Evolutionary conservation across 352 stramenopile species (phyloP).

Genomic region (Pythium brachiatum): DNA sequence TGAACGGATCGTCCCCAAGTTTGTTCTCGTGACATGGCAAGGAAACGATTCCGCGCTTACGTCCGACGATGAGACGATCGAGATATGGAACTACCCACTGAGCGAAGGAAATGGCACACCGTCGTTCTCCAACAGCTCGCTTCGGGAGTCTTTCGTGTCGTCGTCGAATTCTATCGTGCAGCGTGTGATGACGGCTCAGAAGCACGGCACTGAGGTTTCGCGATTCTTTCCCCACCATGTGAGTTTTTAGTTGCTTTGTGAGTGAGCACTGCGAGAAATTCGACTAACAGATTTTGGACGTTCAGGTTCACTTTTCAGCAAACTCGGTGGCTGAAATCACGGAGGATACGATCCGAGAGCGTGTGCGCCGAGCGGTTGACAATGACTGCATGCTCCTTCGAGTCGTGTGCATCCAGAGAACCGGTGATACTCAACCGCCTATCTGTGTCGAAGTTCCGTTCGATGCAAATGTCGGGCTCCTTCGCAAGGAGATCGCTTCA

Average conservation of each 20-base stretch:
- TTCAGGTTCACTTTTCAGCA: constrained; percentile 84
- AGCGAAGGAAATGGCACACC: constrained; percentile 11
- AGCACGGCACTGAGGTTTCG: constrained; percentile 83
- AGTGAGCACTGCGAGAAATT: neutral
- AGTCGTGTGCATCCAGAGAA: constrained; percentile 83
- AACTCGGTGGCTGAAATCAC: constrained; percentile 74
- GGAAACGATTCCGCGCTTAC: constrained; percentile 52
- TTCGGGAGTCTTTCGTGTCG: constrained; percentile 18
- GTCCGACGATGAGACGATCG: constrained; percentile 61
- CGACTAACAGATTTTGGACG: neutral
- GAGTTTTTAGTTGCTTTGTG: constrained; percentile 9
- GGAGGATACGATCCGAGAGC: constrained; percentile 83
- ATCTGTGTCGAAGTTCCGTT: constrained; percentile 83
- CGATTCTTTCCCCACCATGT: constrained; percentile 88
- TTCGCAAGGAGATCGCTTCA: constrained; percentile 75
- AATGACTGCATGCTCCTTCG: constrained; percentile 87
- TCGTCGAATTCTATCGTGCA: constrained; percentile 73
- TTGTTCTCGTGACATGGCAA: constrained; percentile 86
- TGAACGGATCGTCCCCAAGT: constrained; percentile 86
- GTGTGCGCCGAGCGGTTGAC: constrained; percentile 76
- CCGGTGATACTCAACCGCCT: constrained; percentile 72
- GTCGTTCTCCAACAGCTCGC: constrained; percentile 23
- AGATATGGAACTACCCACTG: constrained; percentile 21
- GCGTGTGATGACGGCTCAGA: constrained; percentile 72
- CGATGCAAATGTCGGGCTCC: constrained; percentile 65